Percentiles rank a stretch among this genome's conserved stretches.
Conservation (phyloP, 352 stramenopile species). For the Phytopythium boreale region DNA sequence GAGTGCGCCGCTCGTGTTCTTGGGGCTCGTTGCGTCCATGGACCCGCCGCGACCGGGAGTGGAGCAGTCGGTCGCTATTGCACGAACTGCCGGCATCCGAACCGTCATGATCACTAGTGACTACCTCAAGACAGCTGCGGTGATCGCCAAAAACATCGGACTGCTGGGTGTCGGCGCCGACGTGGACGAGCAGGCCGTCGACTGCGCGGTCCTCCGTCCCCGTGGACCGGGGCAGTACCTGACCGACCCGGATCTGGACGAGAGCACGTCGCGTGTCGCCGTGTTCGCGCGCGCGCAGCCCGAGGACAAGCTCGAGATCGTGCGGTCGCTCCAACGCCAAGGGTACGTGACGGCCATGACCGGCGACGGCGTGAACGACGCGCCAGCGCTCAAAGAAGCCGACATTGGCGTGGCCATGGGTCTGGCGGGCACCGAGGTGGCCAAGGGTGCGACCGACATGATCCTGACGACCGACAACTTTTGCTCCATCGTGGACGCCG, state of each 20-base stretch:
- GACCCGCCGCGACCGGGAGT: slow-evolving; percentile 71
- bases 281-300: slow-evolving; percentile 91
- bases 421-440: slow-evolving; percentile 91
- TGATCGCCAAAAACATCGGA: slow-evolving; percentile 92
- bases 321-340: slow-evolving; percentile 80
- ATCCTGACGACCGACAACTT: slow-evolving; percentile 96
- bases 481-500: slow-evolving; percentile 91
- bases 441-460: slow-evolving; percentile 96
- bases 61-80: slow-evolving; percentile 40
- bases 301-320: slow-evolving; percentile 88
- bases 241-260: slow-evolving; percentile 62
- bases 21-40: slow-evolving; percentile 93
- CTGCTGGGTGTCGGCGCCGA: slow-evolving; percentile 73
- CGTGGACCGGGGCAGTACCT: slow-evolving; percentile 19
- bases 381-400: slow-evolving; percentile 91
- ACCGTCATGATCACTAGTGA: slow-evolving; percentile 95
- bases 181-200: slow-evolving; percentile 35
- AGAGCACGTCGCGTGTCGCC: slow-evolving; percentile 34
- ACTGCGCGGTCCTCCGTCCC: slow-evolving; percentile 38
- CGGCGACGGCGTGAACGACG: slow-evolving; percentile 95
- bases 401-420: slow-evolving; percentile 93
- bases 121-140: slow-evolving; percentile 92
- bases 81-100: slow-evolving; percentile 52
- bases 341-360: slow-evolving; percentile 88
- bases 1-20: slow-evolving; percentile 84